A percentile compares a stretch with the other conserved stretches of the same genome.
These are phyloP conservation scores for Lodderomyces pseudojiufengensis DNA, from an alignment of 1,139 yeast species.

Conservation along the genomic window DNA sequence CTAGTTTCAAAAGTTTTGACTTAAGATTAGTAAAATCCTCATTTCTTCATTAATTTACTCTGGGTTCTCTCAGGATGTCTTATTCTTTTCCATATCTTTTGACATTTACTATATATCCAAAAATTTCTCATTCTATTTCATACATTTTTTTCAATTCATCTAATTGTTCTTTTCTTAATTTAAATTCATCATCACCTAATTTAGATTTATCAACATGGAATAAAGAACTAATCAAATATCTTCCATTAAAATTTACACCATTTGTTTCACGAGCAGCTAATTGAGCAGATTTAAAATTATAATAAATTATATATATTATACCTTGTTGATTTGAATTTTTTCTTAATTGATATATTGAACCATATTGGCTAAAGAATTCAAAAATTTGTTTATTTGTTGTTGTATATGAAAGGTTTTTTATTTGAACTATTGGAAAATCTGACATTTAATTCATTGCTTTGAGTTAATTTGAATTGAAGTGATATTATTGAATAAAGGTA, in stretches of 20 bases:
- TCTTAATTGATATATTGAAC: constrained; percentile 55
- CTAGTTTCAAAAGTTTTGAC: too few relatives aligned
- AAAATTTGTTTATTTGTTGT: constrained; percentile 47
- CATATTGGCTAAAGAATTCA: constrained; percentile 54
- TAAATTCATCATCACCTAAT: constrained; percentile 16
- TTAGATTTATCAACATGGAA: constrained; percentile 40
- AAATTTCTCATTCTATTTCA: background rate
- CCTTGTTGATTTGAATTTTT: constrained; percentile 35
- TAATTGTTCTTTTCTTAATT: constrained; percentile 10
- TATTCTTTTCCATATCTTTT: too few relatives aligned
- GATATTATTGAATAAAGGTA: too few relatives aligned
- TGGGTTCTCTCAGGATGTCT: too few relatives aligned
- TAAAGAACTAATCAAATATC: constrained; percentile 53
- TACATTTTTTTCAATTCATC: constrained; percentile 6
- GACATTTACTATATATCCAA: too few relatives aligned
- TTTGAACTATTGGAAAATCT: constrained; percentile 46
- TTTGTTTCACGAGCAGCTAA: constrained; percentile 52
- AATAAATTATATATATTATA: constrained; percentile 56
- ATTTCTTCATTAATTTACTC: too few relatives aligned
- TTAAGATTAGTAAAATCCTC: too few relatives aligned
- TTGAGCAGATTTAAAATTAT: constrained; percentile 44
- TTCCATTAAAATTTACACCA: constrained; percentile 58
- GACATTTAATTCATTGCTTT: too few relatives aligned
- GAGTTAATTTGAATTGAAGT: too few relatives aligned
- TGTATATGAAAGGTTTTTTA: constrained; percentile 58